Conservation (phyloP, 306 rosid species). For the Elaeagnus macrophylla region DNA sequence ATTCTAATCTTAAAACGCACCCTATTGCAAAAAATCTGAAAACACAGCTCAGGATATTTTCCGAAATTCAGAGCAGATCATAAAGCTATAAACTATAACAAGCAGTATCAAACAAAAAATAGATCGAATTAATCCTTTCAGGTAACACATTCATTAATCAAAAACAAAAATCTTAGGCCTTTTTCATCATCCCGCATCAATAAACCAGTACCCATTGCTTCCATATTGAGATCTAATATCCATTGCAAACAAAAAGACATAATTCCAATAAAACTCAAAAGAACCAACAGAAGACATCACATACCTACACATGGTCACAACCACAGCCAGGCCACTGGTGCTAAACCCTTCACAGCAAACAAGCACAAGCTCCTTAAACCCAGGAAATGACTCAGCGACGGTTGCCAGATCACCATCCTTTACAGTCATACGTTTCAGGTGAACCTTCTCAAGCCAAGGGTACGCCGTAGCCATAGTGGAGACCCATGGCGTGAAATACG, state of each 20-base stretch:
- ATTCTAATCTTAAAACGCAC: constrained; percentile 5
- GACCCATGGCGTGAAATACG: constrained; percentile 68
- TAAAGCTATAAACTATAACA: constrained; percentile 13
- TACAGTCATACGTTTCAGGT: constrained; percentile 70
- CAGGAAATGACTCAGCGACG: constrained; percentile 43
- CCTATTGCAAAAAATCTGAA: constrained; percentile 1
- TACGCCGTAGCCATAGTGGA: constrained; percentile 47
- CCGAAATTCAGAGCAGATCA: neutral
- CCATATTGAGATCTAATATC: constrained; percentile 7
- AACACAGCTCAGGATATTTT: neutral
- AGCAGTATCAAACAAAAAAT: constrained; percentile 1
- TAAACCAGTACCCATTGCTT: neutral
- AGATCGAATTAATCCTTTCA: constrained; percentile 7
- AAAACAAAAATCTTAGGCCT: neutral
- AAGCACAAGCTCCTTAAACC: constrained; percentile 61
- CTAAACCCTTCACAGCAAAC: constrained; percentile 77
- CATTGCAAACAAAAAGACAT: neutral
- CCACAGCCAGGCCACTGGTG: constrained; percentile 53
- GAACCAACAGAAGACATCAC: neutral
- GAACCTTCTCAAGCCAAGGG: constrained; percentile 76
- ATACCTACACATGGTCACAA: constrained; percentile 68
- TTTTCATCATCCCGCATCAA: neutral
- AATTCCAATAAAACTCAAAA: neutral
- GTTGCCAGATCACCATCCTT: constrained; percentile 49
- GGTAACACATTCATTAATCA: constrained; percentile 15